Percentiles rank a stretch among this genome's conserved stretches.
Conservation (phyloP, 768 basidiomycete species). For the Macrolepiota albuminosa region DNA sequence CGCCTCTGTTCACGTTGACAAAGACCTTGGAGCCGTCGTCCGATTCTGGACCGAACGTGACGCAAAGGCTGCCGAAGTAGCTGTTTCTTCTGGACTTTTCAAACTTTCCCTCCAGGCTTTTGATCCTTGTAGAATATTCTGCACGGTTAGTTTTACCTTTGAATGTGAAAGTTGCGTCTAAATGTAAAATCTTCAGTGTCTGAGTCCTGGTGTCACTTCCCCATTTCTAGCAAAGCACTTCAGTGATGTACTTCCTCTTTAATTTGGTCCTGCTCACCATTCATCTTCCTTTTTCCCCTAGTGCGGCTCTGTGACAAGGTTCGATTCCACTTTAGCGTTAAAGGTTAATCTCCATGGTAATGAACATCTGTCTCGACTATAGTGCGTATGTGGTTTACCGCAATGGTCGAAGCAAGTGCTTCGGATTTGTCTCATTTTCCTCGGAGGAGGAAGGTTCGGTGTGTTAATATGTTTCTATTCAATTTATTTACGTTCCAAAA, state of each 20-base stretch:
- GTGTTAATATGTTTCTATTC: background rate
- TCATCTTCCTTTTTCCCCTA: background rate
- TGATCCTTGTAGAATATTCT: background rate
- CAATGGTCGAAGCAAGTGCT: background rate
- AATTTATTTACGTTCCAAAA: background rate
- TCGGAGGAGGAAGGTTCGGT: conserved; percentile 4
- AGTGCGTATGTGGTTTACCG: background rate
- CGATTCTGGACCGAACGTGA: conserved; percentile 8
- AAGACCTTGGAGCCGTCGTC: background rate
- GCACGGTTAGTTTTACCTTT: background rate
- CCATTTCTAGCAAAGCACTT: background rate
- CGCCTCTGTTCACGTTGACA: background rate
- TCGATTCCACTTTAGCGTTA: background rate
- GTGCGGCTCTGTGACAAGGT: conserved; percentile 7
- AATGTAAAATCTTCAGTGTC: background rate
- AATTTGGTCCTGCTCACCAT: background rate
- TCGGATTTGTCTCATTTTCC: conserved; percentile 6
- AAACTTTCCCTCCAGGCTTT: background rate
- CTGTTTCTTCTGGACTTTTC: background rate
- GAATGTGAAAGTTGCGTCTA: background rate
- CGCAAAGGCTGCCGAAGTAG: background rate
- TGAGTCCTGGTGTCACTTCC: background rate
- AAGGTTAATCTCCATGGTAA: background rate
- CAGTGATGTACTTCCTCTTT: background rate
- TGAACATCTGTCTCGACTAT: background rate